Evolutionary conservation across 345 rosid genomes (phyloP), one percentile per base, ranked within the genome.

Genomic region (Citropsis articulata): DNA sequence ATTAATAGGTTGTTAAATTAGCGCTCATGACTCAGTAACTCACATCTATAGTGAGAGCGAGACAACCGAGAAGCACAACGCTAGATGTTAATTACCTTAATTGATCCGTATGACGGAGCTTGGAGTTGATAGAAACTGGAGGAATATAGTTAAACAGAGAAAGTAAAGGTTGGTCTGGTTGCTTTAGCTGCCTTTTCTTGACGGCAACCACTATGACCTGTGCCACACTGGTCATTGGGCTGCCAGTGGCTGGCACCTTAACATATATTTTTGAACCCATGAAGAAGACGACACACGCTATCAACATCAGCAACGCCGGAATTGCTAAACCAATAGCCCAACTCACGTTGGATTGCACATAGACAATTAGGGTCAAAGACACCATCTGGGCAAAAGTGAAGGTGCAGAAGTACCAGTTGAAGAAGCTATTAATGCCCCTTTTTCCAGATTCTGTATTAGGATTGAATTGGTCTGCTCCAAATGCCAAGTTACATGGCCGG

Each of bases 371-470:
- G 0, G 97, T 93, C 78, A 91, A 77, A 6, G 97, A 86, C 31
- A 93, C 75, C 89, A 91, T 83, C 80, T 89, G 90, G 9, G 97
- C 95, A 2, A 93, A 91, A 42, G 92, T 93, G 88, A 86, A 93
- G 69, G 92, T 91, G 82, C 88, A 93, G 86, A 91, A 88, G 79
- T 93, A 91, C 97, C 97, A 93, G 79, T 93, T 93, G 84, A 93
- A 90, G 90, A 93, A 93, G 76, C 94, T 93, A 75, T 89, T 86
- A 71, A 91, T 85, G 30, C 95, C 95, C 80, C 79, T 90, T 80
- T 90, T 90, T 35, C 97, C 97, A 0, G 97, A 85, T 55, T 89
- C 92, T 0, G 95, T 83, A 22, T 85, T 77, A 4, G 97, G 95
- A 79, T 93, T 88, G 64, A 91, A 91, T 80, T 93, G 97, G 79